These are phyloP conservation scores for Clarireedia homoeocarpa DNA, from an alignment of 2,329 filamentous ascomycete species.

Conservation along the genomic window DNA sequence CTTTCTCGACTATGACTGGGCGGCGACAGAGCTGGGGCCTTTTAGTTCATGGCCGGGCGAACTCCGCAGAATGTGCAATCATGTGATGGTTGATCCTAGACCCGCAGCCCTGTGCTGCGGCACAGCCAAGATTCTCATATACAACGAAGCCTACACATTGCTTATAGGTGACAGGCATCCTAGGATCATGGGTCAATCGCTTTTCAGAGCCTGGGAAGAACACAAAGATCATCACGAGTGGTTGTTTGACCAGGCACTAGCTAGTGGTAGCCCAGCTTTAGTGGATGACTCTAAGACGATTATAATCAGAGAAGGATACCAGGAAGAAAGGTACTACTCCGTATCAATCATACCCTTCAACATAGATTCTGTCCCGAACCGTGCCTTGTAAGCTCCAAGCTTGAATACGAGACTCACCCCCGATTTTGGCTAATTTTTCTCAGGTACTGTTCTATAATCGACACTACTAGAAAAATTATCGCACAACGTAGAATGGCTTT, in stretches of 20 bases:
- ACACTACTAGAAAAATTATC: conserved; percentile 69
- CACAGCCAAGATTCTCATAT: conserved; percentile 57
- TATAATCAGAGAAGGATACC: background rate
- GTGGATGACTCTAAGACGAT: no score
- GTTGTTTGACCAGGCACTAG: conserved; percentile 24
- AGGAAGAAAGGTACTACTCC: conserved; percentile 15
- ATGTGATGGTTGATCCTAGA: conserved; percentile 75
- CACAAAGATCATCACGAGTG: conserved; percentile 29
- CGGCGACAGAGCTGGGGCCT: conserved; percentile 29
- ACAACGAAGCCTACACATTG: conserved; percentile 64
- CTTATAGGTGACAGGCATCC: conserved; percentile 74
- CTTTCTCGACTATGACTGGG: conserved; percentile 35
- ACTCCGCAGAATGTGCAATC: conserved; percentile 68
- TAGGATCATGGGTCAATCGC: conserved; percentile 48
- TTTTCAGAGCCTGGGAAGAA: conserved; percentile 33
- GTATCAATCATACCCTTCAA: conserved; percentile 20
- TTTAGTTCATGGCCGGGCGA: conserved; percentile 52
- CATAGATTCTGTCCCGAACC: conserved; percentile 6
- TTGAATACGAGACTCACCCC: no score
- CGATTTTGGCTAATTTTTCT: background rate
- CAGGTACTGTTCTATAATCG: conserved; percentile 59
- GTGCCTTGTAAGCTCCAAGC: conserved; percentile 17
- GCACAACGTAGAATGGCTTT: conserved; percentile 71
- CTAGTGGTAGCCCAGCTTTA: no score
- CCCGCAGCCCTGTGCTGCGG: conserved; percentile 77